Evolutionary conservation across 1,284 basidiomycete genomes (phyloP).

Genomic region (Fomes fomentarius): DNA sequence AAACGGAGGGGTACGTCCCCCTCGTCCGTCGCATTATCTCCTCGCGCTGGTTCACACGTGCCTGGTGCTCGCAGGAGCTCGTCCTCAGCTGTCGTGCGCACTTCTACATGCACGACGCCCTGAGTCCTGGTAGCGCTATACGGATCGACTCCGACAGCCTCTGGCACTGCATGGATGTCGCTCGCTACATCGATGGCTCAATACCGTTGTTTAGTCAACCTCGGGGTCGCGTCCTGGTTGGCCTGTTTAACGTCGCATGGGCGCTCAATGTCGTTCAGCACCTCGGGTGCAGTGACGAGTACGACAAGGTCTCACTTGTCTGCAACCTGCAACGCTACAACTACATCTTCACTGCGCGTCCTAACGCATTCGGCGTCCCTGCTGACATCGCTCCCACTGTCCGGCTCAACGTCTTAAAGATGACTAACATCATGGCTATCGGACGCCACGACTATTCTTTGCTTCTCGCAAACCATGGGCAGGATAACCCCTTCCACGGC

Average conservation of each 20-base stretch:
- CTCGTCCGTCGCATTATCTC: slow-evolving; percentile 7
- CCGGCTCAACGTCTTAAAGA: slow-evolving; percentile 18
- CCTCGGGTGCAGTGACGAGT: slow-evolving; percentile 21
- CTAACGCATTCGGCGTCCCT: slow-evolving; percentile 3
- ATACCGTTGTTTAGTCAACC: slow-evolving; percentile 12
- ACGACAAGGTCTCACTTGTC: slow-evolving; percentile 19
- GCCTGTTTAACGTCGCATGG: slow-evolving; percentile 3
- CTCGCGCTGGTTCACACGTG: slow-evolving; percentile 22
- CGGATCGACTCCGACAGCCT: slow-evolving; percentile 5
- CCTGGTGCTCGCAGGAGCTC: slow-evolving; percentile 24
- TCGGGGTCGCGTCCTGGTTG: slow-evolving; percentile 9
- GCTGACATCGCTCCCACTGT: not conserved
- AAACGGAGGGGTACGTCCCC: not conserved
- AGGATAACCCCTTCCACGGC: slow-evolving; percentile 6
- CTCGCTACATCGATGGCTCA: slow-evolving; percentile 7
- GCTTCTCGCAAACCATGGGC: slow-evolving; percentile 13
- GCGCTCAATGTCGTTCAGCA: slow-evolving; percentile 16
- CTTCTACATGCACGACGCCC: slow-evolving; percentile 15
- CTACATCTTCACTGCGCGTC: slow-evolving; percentile 11
- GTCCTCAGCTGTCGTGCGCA: slow-evolving; percentile 14
- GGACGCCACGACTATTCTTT: slow-evolving; percentile 17
- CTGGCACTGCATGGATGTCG: slow-evolving; percentile 15
- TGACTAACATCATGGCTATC: slow-evolving; percentile 20
- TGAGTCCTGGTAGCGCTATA: not conserved
- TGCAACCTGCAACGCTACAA: slow-evolving; percentile 18